These are phyloP conservation scores for Lentinula guzmanii DNA, from an alignment of 768 basidiomycete species.

Conservation along the genomic window DNA sequence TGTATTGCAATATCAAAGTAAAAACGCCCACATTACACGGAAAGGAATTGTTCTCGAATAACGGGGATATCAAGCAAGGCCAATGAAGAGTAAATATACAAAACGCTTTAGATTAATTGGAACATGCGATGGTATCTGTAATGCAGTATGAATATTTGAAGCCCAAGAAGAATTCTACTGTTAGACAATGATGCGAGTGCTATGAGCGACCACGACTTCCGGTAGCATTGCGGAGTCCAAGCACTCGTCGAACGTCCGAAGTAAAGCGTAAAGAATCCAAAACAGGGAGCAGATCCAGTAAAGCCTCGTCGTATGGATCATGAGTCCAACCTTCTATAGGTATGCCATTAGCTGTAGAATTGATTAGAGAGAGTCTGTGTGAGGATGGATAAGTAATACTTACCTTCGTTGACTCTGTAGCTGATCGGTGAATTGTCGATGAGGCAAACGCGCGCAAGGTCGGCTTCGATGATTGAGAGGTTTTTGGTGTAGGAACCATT, in stretches of 20 bases:
- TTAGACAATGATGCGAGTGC: conserved; percentile 16
- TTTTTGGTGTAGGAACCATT: conserved; percentile 97
- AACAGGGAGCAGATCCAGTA: conserved; percentile 92
- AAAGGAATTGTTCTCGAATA: not conserved
- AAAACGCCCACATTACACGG: not conserved
- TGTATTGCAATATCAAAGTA: not conserved
- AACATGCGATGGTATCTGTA: conserved; percentile 26
- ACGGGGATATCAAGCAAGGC: conserved; percentile 1
- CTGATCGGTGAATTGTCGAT: conserved; percentile 95
- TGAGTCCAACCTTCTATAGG: conserved; percentile 99
- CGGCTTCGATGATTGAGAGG: conserved; percentile 78
- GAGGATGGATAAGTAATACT: conserved; percentile 10
- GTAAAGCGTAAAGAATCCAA: conserved; percentile 96
- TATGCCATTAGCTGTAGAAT: conserved; percentile 81
- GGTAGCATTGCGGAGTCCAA: conserved; percentile 54
- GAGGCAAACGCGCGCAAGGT: conserved; percentile 90
- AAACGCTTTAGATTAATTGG: conserved; percentile 17
- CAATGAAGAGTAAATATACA: conserved; percentile 1
- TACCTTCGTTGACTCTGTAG: conserved; percentile 93
- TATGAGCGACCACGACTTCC: conserved; percentile 20
- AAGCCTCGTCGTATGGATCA: conserved; percentile 93
- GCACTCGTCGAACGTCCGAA: conserved; percentile 86
- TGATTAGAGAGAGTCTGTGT: conserved; percentile 4
- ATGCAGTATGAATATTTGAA: conserved; percentile 17
- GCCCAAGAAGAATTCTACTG: conserved; percentile 18